phyloP scores from a whole-genome alignment of 106 monocot species.

The Apostasia ramifera region DNA sequence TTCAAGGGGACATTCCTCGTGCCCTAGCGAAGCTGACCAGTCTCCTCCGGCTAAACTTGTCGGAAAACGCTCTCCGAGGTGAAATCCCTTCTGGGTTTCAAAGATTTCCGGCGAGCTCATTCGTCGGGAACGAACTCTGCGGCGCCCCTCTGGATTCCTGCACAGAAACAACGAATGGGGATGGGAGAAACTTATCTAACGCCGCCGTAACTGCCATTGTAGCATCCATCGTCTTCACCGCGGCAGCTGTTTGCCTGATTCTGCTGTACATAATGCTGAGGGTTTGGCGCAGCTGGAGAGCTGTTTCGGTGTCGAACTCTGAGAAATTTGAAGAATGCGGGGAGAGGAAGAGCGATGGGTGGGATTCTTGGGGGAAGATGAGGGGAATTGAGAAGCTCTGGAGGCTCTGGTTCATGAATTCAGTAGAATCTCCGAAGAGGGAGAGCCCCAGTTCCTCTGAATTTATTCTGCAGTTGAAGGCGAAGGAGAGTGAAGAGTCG shows the following conservation, averaged over 20 bases:
- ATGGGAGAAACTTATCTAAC: slow-evolving; percentile 21
- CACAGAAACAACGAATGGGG: background rate
- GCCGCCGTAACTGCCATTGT: slow-evolving; percentile 42
- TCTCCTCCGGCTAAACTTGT: slow-evolving; percentile 60
- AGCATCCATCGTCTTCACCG: slow-evolving; percentile 57
- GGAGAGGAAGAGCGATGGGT: slow-evolving; percentile 5
- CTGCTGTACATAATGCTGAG: slow-evolving; percentile 72
- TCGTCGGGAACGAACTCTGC: slow-evolving; percentile 52
- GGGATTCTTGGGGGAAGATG: slow-evolving; percentile 10
- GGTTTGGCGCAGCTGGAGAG: slow-evolving; percentile 83
- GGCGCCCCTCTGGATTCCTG: slow-evolving; percentile 48
- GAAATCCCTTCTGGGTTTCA: slow-evolving; percentile 45
- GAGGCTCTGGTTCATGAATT: slow-evolving; percentile 32
- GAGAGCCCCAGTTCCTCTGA: slow-evolving; percentile 26
- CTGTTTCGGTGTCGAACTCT: slow-evolving; percentile 68
- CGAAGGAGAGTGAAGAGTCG: background rate
- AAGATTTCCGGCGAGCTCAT: slow-evolving; percentile 45
- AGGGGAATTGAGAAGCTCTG: slow-evolving; percentile 30
- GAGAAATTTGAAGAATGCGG: slow-evolving; percentile 35
- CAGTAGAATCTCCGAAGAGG: slow-evolving; percentile 22
- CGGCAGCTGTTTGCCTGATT: slow-evolving; percentile 52
- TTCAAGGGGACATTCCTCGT: slow-evolving; percentile 57
- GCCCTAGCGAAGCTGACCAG: slow-evolving; percentile 61
- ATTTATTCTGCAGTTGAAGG: slow-evolving; percentile 31
- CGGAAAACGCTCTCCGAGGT: slow-evolving; percentile 62